Evolutionary conservation across 441 rosid species (phyloP).

Genomic region (Aleurites moluccanus): DNA sequence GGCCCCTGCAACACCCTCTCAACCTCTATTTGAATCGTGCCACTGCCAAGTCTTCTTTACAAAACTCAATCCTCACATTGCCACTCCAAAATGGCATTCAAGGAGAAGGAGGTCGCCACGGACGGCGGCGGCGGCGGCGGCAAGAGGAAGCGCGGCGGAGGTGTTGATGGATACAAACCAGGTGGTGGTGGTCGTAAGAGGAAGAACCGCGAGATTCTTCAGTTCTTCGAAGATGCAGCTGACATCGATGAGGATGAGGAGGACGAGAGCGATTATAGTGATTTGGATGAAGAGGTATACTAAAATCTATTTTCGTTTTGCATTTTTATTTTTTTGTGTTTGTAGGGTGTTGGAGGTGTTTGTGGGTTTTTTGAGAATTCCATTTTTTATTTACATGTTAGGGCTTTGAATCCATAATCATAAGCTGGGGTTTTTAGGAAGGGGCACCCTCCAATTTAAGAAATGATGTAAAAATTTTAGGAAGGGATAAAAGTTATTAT

Average conservation of each 20-base stretch:
- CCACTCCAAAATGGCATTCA: slow-evolving; percentile 17
- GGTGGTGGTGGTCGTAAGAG: slow-evolving; percentile 38
- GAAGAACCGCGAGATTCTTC: slow-evolving; percentile 58
- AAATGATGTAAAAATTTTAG: too few relatives aligned
- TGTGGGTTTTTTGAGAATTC: not conserved
- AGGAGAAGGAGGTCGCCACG: slow-evolving; percentile 40
- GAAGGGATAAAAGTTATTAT: too few relatives aligned
- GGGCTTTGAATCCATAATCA: too few relatives aligned
- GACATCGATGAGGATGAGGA: slow-evolving; percentile 48
- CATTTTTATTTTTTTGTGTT: slow-evolving; percentile 3
- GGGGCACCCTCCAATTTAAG: too few relatives aligned
- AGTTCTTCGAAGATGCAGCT: slow-evolving; percentile 79
- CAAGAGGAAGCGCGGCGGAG: slow-evolving; percentile 44
- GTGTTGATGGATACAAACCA: slow-evolving; percentile 41
- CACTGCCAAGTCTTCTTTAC: not conserved
- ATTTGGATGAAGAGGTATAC: slow-evolving; percentile 31
- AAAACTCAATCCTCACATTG: not conserved
- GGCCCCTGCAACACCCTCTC: not conserved
- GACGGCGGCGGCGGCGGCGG: slow-evolving; percentile 23
- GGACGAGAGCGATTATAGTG: slow-evolving; percentile 39
- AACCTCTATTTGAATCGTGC: not conserved
- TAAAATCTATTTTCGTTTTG: not conserved
- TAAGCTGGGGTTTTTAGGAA: too few relatives aligned
- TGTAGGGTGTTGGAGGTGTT: not conserved
- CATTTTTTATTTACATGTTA: not conserved